Evolutionary conservation across 2,329 filamentous ascomycete genomes (phyloP), one percentile per base, ranked within the genome.

Genomic region (Botryotinia calthae): DNA sequence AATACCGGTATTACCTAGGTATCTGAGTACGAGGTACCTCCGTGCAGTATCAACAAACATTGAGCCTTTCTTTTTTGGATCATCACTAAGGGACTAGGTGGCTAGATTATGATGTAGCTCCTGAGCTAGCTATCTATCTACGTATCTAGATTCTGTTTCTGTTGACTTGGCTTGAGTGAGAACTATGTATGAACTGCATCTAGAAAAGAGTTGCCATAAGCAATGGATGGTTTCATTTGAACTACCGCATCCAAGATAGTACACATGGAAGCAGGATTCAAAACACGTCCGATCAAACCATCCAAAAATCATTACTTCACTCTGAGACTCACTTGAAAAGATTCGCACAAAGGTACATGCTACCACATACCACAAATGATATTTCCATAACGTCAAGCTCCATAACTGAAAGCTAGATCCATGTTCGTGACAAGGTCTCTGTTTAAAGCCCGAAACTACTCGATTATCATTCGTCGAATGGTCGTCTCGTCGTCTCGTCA

Each of bases 331-430:
- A 16, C 46, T n/a, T 37, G 44, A 14, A 51, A 65, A 31, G 14
- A 66, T 66, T 66, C 44, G 44, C 34, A 42, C 37, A 42, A 28
- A 40, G 34, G 22, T 61, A 25, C 48, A 54, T 54, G 48, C 48
- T 54, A 54, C 48, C 48, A 54, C 48, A 54, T 54, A 54, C 48
- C 28, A 44, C 12, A 44, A 44, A 37, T 25, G 12, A 22, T 63
- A 54, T 54, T 66, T 54, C 64, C 64, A 66, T 28, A 66, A 66
- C 64, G 64, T 66, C 46, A 66, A 66, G 34, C 34, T 54, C 46
- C 64, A 54, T 28, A 18, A 51, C 6, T 8, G 16, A 66, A 51
- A 66, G 63, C 63, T 66, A 51, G 44, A 66, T 66, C 44, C 63
- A 66, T 51, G 44, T 7, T 20, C 7, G 40, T 1, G 25, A 25